These are phyloP conservation scores for Urostyla sp. DNA, from an alignment of 73 alveolate species.

Conservation along the genomic window DNA sequence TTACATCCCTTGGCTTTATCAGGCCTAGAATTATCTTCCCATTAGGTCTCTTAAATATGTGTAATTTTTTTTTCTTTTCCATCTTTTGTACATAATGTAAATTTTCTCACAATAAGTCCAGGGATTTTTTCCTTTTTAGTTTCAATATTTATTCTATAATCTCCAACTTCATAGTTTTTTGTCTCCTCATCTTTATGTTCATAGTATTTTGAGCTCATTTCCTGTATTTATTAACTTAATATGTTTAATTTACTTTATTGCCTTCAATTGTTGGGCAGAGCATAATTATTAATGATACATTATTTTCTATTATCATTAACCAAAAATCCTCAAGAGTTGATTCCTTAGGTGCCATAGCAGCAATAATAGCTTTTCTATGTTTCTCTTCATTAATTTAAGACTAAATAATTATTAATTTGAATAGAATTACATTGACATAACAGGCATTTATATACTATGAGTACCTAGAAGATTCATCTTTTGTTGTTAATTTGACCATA, in stretches of 20 bases:
- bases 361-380: constrained; percentile 68
- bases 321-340: constrained; percentile 60
- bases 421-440: constrained; percentile 62
- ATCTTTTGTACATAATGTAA: background rate
- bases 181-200: constrained; percentile 44
- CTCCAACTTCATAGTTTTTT: constrained; percentile 11
- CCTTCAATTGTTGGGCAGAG: constrained; percentile 17
- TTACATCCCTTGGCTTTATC: background rate
- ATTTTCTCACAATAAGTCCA: constrained; percentile 14
- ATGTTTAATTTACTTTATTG: constrained; percentile 5
- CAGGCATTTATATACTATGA: constrained; percentile 20
- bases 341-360: constrained; percentile 69
- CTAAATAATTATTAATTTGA: constrained; percentile 37
- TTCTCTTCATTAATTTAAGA: constrained; percentile 15
- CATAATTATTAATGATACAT: constrained; percentile 43
- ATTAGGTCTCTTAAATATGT: constrained; percentile 23
- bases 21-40: constrained; percentile 56
- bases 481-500: constrained; percentile 3
- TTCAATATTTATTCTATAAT: background rate
- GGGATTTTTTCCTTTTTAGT: constrained; percentile 14
- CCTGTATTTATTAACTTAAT: background rate
- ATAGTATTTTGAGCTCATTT: constrained; percentile 10
- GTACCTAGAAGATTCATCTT: constrained; percentile 1
- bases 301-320: constrained; percentile 64
- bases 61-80: constrained; percentile 16